Evolutionary conservation across 2,329 filamentous ascomycete species (phyloP).

Genomic region (Fusarium xylarioides): DNA sequence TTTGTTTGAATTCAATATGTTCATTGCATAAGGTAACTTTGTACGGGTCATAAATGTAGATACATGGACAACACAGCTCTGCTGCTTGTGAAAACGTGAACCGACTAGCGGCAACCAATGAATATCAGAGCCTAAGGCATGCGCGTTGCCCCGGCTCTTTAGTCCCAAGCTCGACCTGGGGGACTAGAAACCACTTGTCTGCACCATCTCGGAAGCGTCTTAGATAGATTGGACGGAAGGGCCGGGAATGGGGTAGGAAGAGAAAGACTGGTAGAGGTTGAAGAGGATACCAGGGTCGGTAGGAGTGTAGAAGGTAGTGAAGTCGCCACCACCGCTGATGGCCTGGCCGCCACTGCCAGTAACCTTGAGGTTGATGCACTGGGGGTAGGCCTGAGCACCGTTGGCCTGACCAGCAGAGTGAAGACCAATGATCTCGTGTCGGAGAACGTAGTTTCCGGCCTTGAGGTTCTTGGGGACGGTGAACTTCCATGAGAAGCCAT

Average conservation of each 20-base stretch:
- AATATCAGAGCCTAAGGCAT: conserved; percentile 1
- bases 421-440: conserved; percentile 65
- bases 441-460: conserved; percentile 63
- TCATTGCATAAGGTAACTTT: not conserved
- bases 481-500: conserved; percentile 57
- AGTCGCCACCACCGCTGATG: conserved; percentile 44
- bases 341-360: conserved; percentile 49
- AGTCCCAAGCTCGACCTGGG: not conserved
- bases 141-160: conserved; percentile 1
- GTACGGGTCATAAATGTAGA: conserved; percentile 20
- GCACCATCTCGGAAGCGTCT: not conserved
- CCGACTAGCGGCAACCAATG: conserved; percentile 24
- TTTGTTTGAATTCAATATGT: not conserved
- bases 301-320: conserved; percentile 49
- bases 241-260: conserved; percentile 47
- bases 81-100: conserved; percentile 12
- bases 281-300: conserved; percentile 49
- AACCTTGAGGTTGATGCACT: conserved; percentile 61
- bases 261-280: conserved; percentile 46
- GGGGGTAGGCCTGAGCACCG: conserved; percentile 62
- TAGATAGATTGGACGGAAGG: conserved; percentile 34
- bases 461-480: conserved; percentile 57
- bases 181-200: conserved; percentile 6
- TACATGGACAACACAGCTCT: conserved; percentile 27
- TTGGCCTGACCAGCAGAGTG: conserved; percentile 55